Conservation (phyloP, 352 stramenopile species). For the Phytophthora fragariaefolia region DNA sequence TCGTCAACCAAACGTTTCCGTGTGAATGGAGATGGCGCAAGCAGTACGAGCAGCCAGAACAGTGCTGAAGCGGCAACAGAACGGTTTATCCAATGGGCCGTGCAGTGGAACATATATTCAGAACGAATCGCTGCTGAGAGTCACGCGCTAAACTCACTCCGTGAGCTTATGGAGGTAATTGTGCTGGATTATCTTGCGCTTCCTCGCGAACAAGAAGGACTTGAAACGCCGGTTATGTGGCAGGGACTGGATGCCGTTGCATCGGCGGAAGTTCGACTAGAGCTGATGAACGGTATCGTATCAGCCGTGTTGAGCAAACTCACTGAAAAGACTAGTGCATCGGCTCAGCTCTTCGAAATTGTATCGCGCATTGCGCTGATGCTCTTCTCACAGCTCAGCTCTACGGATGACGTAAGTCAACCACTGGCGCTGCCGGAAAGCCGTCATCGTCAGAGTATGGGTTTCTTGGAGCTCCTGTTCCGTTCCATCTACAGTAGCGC, state of each 20-base stretch:
- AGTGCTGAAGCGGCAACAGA: conserved; percentile 45
- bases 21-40: conserved; percentile 47
- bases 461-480: conserved; percentile 72
- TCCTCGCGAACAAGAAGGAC: conserved; percentile 42
- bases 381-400: conserved; percentile 60
- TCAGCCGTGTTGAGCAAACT: conserved; percentile 68
- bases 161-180: conserved; percentile 81
- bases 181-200: conserved; percentile 77
- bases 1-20: conserved; percentile 62
- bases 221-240: conserved; percentile 57
- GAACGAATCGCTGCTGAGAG: conserved; percentile 83
- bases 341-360: conserved; percentile 83
- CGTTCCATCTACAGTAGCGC: conserved; percentile 67
- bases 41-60: conserved; percentile 42
- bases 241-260: conserved; percentile 64
- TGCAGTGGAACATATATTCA: conserved; percentile 88
- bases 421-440: conserved; percentile 43
- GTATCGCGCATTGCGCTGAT: conserved; percentile 69
- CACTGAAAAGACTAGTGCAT: conserved; percentile 52
- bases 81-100: conserved; percentile 75
- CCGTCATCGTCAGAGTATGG: conserved; percentile 50
- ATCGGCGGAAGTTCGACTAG: conserved; percentile 60
- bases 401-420: conserved; percentile 25
- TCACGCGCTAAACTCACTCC: conserved; percentile 78
- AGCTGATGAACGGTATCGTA: conserved; percentile 73